Evolutionary conservation across 768 basidiomycete species (phyloP), one percentile per base, ranked within the genome.

Genomic region (Sporobolomyces phaffii): DNA sequence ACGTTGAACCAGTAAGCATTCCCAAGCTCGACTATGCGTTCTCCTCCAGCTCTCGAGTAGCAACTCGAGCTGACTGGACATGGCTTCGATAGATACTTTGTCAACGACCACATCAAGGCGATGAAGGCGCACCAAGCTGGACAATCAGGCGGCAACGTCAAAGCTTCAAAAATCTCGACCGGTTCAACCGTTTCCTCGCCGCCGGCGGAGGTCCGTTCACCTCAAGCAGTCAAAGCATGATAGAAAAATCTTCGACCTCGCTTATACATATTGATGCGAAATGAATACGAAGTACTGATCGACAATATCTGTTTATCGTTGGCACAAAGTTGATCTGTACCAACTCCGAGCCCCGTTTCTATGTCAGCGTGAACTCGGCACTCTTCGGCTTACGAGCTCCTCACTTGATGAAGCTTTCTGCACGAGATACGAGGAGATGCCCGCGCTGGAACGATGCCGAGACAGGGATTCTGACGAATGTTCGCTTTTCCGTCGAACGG

Each of bases 41-140:
- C 29, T 2, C n/a, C 29, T 8, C 8, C 31, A 11, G 20, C 14
- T 36, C 6, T 22, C 38, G 11, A 2, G 44, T 5, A 17, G 17
- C 31, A 41, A 20, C 48, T 3, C 15, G 11, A 22, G 31, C 41
- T n/a, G 38, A 38, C 38, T 38, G 38, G 10, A n/a, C n/a, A n/a
- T n/a, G n/a, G n/a, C n/a, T n/a, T n/a, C n/a, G n/a, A n/a, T n/a
- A 71, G 70, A 2, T 71, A 71, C 65, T 61, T 64, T 17, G 18
- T 67, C 24, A 67, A 67, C 53, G 59, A 64, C 33, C 70, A 71
- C 53, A 71, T 71, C 59, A 26, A 47, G 20, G 65, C 62, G 22
- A 51, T 64, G 49, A 71, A 71, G 59, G 47, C 45, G 20, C 43
- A 45, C 33, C 59, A 71, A 48, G 40, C 51, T 1, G 9, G 7